These are phyloP conservation scores for Eucalyptus cloeziana DNA, from an alignment of 345 rosid species.

Conservation along the genomic window DNA sequence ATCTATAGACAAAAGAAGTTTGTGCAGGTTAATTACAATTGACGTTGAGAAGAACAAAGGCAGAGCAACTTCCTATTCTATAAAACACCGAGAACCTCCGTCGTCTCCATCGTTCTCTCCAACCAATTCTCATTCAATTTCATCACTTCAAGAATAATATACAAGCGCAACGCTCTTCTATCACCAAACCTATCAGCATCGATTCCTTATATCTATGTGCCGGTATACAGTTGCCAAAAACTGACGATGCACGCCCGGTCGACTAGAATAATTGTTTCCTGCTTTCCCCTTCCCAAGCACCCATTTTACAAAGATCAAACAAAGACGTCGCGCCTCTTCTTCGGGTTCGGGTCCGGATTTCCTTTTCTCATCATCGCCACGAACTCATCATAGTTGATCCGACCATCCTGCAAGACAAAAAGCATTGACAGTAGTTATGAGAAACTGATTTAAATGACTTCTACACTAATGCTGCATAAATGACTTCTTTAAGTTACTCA, in stretches of 20 bases:
- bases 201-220: neutral
- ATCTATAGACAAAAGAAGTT: neutral
- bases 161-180: neutral
- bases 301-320: neutral
- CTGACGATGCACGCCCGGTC: neutral
- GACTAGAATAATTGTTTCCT: neutral
- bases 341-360: conserved; percentile 67
- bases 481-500: neutral
- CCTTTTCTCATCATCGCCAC: conserved; percentile 99
- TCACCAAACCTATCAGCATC: neutral
- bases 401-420: conserved; percentile 49
- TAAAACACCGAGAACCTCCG: neutral
- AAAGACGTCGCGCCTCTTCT: conserved; percentile 72
- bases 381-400: conserved; percentile 88
- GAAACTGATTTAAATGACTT: neutral
- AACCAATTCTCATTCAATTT: neutral
- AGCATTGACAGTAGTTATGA: neutral
- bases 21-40: neutral
- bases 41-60: neutral
- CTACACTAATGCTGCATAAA: neutral
- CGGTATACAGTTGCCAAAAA: neutral
- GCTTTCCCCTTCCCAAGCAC: neutral
- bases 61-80: neutral
- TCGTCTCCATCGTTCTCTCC: neutral
- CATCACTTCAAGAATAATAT: neutral